Evolutionary conservation across 1,139 yeast genomes (phyloP).

Genomic region (Yamadazyma songkhlaensis): DNA sequence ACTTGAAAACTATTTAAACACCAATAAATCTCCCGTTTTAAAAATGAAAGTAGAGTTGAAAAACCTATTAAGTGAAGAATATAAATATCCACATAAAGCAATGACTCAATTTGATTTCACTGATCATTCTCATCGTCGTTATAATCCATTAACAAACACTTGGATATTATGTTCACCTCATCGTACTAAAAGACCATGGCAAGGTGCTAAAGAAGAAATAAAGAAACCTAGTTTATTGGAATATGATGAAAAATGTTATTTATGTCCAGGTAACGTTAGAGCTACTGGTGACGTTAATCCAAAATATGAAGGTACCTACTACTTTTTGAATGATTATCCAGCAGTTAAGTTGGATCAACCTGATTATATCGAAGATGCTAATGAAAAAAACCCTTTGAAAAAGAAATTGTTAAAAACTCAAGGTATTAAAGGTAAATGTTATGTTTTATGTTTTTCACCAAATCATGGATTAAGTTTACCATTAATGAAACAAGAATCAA

Average conservation of each 20-base stretch:
- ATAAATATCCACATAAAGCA: constrained; percentile 10
- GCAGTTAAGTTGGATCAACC: constrained; percentile 66
- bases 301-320: constrained; percentile 52
- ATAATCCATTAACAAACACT: constrained; percentile 60
- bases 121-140: constrained; percentile 65
- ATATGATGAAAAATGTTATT: constrained; percentile 66
- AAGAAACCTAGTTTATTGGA: constrained; percentile 43
- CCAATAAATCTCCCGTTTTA: constrained; percentile 1
- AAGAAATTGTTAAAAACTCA: constrained; percentile 50
- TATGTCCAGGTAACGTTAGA: constrained; percentile 71
- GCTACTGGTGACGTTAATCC: constrained; percentile 68
- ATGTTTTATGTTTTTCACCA: constrained; percentile 74
- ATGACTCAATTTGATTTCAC: constrained; percentile 46
- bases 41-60: constrained; percentile 16
- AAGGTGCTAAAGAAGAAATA: constrained; percentile 64
- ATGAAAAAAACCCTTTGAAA: constrained; percentile 24
- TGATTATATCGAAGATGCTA: constrained; percentile 26
- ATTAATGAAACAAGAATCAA: constrained; percentile 46
- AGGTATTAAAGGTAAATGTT: constrained; percentile 68
- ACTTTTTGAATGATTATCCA: constrained; percentile 68
- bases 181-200: constrained; percentile 79
- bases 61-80: constrained; percentile 12
- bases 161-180: constrained; percentile 78
- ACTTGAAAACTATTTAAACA: constrained; percentile 12
- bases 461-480: constrained; percentile 68